These are phyloP conservation scores for Blastobotrys terrestris DNA, from an alignment of 805 yeast species.

Conservation along the genomic window DNA sequence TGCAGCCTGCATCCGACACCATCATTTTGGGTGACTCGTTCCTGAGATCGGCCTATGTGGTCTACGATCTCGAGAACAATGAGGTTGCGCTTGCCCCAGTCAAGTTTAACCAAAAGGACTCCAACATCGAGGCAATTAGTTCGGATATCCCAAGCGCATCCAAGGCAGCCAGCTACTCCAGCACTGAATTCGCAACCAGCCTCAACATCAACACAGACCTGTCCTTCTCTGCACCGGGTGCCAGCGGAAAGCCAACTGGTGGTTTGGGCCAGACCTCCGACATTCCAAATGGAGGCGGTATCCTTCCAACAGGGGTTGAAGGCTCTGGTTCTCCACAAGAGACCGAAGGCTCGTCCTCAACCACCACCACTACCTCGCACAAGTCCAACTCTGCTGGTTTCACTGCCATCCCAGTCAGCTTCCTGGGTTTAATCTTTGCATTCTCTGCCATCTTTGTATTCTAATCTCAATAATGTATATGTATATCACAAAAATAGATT, in stretches of 20 bases:
- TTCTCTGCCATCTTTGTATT: background rate
- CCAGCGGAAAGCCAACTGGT: background rate
- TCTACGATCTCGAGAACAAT: slow-evolving; percentile 45
- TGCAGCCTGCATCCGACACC: slow-evolving; percentile 11
- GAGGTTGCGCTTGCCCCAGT: slow-evolving; percentile 47
- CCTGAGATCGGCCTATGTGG: slow-evolving; percentile 46
- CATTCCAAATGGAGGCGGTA: background rate
- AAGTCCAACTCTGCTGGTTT: background rate
- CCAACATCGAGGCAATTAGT: slow-evolving; percentile 26
- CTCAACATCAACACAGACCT: background rate
- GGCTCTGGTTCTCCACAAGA: background rate
- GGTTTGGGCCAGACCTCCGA: background rate
- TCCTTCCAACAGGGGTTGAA: background rate
- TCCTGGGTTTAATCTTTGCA: background rate
- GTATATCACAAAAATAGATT: too few relatives aligned
- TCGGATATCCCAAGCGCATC: slow-evolving; percentile 28
- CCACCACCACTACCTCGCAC: background rate
- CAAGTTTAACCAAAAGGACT: slow-evolving; percentile 20
- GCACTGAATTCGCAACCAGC: slow-evolving; percentile 1
- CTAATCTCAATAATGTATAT: background rate
- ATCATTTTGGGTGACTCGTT: slow-evolving; percentile 51
- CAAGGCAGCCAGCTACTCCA: slow-evolving; percentile 19
- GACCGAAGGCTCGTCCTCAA: background rate
- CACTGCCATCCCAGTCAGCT: background rate
- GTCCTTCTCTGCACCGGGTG: background rate